Percentiles rank a stretch among this genome's conserved stretches.
Evolutionary conservation across 306 rosid species (phyloP).

Genomic region (Begonia masoniana): DNA sequence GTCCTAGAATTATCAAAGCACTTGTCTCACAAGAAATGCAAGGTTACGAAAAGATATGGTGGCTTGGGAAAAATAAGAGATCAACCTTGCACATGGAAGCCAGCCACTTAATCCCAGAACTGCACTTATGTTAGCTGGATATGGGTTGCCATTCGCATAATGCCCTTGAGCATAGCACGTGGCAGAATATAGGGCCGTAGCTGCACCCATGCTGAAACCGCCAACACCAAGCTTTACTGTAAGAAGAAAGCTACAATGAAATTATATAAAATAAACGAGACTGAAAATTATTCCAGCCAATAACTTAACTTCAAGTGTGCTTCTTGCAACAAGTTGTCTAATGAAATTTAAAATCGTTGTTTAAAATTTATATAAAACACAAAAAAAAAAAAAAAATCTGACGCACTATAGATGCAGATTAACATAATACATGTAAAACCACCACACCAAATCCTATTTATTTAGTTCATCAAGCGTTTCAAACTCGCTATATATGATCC

Average conservation of each 20-base stretch:
- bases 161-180: slow-evolving; percentile 56
- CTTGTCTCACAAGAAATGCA: not conserved
- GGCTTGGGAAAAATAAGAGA: slow-evolving; percentile 1
- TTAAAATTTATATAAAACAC: no score
- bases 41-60: no score
- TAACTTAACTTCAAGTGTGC: no score
- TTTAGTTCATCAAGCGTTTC: no score
- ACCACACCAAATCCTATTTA: no score
- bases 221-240: slow-evolving; percentile 95
- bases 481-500: no score
- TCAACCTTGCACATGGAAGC: slow-evolving; percentile 97
- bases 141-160: slow-evolving; percentile 58
- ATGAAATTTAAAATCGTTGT: no score
- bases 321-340: no score
- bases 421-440: no score
- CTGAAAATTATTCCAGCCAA: not conserved
- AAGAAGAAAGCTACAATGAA: slow-evolving; percentile 4
- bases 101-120: slow-evolving; percentile 94
- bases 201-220: slow-evolving; percentile 99
- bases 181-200: slow-evolving; percentile 79
- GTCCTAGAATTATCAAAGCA: slow-evolving; percentile 35
- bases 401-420: no score
- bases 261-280: not conserved
- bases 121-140: slow-evolving; percentile 67
- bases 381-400: no score